Conservation (phyloP, 768 basidiomycete genomes). For the Russula vinacea region DNA sequence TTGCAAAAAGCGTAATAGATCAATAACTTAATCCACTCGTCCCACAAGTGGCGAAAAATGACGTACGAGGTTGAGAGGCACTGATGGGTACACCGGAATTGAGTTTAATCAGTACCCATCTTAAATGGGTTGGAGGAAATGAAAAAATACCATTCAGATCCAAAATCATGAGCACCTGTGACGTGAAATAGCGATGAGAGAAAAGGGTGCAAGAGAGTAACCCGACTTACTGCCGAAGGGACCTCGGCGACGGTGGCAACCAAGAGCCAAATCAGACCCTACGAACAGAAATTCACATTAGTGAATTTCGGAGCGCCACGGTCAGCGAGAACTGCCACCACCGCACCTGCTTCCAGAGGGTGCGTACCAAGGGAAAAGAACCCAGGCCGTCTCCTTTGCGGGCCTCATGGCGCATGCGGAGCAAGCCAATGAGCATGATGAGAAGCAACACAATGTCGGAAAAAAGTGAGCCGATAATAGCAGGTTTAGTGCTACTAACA, state of each 20-base stretch:
- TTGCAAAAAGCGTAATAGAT: background rate
- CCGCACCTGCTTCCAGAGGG: conserved; percentile 14
- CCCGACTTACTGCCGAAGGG: background rate
- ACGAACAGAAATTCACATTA: background rate
- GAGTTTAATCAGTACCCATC: background rate
- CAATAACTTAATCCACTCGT: background rate
- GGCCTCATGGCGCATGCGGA: background rate
- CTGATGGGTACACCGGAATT: background rate
- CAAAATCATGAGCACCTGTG: conserved; percentile 12
- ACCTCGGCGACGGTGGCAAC: background rate
- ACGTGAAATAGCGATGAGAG: background rate
- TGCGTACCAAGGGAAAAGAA: background rate
- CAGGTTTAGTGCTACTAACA: background rate
- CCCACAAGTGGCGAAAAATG: background rate
- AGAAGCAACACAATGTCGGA: background rate
- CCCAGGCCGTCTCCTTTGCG: too few relatives aligned
- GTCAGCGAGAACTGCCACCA: background rate
- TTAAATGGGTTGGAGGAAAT: background rate
- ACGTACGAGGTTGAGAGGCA: background rate
- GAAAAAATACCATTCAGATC: conserved; percentile 13
- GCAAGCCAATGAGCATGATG: background rate
- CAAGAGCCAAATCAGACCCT: conserved; percentile 14
- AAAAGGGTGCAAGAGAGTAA: background rate
- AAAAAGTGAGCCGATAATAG: background rate
- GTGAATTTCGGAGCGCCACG: background rate